Percentiles rank a stretch among this genome's conserved stretches.
Conservation (phyloP, 2,329 filamentous ascomycete genomes). For the Fusarium cyanostomum region DNA sequence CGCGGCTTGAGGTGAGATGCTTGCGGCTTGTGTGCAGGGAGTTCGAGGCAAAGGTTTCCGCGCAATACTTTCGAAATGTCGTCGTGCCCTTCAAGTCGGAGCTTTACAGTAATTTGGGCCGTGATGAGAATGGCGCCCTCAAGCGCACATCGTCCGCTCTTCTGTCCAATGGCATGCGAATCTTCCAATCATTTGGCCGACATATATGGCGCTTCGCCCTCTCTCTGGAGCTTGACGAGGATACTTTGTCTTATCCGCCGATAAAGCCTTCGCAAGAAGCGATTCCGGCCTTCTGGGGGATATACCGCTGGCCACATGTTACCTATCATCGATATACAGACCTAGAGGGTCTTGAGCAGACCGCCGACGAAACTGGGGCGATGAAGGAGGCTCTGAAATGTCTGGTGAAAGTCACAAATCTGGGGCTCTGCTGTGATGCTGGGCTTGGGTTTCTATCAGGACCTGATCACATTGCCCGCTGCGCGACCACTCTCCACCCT, state of each 20-base stretch:
- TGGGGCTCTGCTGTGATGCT: conserved; percentile 74
- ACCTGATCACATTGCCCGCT: conserved; percentile 63
- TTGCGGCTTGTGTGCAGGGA: conserved; percentile 70
- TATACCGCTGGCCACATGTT: conserved; percentile 70
- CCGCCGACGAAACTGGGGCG: conserved; percentile 69
- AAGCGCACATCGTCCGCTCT: conserved; percentile 41
- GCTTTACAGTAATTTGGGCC: conserved; percentile 59
- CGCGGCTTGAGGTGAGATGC: conserved; percentile 65
- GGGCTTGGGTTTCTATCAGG: conserved; percentile 74
- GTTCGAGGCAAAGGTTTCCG: conserved; percentile 65
- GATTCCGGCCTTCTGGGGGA: conserved; percentile 69
- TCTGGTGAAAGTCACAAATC: conserved; percentile 64
- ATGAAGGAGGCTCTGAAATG: conserved; percentile 70
- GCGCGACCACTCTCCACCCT: conserved; percentile 49
- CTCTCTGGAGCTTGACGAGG: conserved; percentile 73
- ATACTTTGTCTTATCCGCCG: conserved; percentile 59
- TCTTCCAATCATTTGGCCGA: conserved; percentile 68
- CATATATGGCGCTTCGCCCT: conserved; percentile 72
- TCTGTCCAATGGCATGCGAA: conserved; percentile 62
- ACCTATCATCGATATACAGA: conserved; percentile 68
- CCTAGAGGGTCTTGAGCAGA: conserved; percentile 67
- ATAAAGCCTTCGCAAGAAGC: conserved; percentile 65
- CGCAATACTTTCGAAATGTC: conserved; percentile 67
- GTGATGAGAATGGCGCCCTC: conserved; percentile 34
- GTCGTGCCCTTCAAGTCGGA: conserved; percentile 73